phyloP scores from a whole-genome alignment of 2,329 filamentous ascomycete species.

The Aspergillus fijiensis region DNA sequence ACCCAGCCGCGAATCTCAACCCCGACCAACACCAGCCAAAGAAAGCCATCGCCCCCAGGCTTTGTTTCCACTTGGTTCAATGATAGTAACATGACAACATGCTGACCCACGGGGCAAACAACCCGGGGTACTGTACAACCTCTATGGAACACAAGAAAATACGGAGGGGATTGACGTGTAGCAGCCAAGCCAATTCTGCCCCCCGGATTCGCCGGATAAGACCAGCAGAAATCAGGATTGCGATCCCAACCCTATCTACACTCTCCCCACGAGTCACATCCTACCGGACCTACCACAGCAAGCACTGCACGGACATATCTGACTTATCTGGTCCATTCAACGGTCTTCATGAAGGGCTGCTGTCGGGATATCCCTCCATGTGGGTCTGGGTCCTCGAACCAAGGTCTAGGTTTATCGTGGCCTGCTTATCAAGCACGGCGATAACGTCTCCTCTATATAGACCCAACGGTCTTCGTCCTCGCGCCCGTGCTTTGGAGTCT shows the following conservation, averaged over 20 bases:
- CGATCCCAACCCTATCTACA: background rate
- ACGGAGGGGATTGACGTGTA: background rate
- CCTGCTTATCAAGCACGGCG: constrained; percentile 7
- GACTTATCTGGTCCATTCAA: background rate
- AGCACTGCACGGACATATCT: background rate
- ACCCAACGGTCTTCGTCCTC: background rate
- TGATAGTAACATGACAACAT: background rate
- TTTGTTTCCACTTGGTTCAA: constrained; percentile 17
- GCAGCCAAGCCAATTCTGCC: background rate
- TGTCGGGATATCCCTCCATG: background rate
- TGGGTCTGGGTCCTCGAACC: background rate
- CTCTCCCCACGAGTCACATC: background rate
- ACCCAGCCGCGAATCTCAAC: too few relatives aligned
- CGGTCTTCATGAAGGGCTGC: background rate
- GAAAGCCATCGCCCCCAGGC: background rate
- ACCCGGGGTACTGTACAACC: background rate
- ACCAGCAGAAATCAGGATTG: background rate
- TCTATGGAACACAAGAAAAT: too few relatives aligned
- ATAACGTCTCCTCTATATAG: constrained; percentile 1
- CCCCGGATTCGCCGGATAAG: constrained; percentile 8
- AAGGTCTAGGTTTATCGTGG: background rate
- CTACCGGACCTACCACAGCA: background rate
- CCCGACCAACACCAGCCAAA: too few relatives aligned
- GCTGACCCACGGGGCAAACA: background rate
- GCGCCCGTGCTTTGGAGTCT: too few relatives aligned